Base-by-base conservation (phyloP, 352 stramenopile species). In the Pythium phragmiticola region DNA sequence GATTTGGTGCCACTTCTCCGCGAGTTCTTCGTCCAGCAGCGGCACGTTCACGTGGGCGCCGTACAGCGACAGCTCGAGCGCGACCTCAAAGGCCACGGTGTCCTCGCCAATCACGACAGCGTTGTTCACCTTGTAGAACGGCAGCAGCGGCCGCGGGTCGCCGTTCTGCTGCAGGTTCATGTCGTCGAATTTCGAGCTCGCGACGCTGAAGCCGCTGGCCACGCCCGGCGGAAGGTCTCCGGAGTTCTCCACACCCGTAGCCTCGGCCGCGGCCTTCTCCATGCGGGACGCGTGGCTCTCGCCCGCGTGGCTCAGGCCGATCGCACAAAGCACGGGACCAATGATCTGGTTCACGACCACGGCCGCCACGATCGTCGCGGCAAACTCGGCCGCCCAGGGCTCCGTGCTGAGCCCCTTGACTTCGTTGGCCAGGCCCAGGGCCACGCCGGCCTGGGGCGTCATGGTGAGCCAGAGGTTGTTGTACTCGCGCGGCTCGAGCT, bases 391-490 rank as follows among this genome's bases (percentile, higher is more conserved):
- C 0, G 78, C 82, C 82, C 82, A 90, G 0, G 72, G 56, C 7
- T 88, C 79, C 0, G 65, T 52, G 19, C 74, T 88, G 19, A 90
- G 49, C 4, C 60, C 63, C 50, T 80, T 76, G 4, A 90, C 70
- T 59, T 90, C 82, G 42, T 80, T 79, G 1, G 82, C 82, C 13
- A 90, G 62, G 4, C 82, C 82, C 0, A 90, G 61, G 6, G 82
- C 76, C 1, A 90, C 82, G n/a, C 82, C 82, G 42, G 82, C 82
- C 58, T 90, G 82, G 0, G 82, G 82, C 0, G 82, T 88, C 78
- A 90, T 85, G 13, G 79, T 89, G 26, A 90, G 70, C 82, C 82
- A 90, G 7, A 90, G 68, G 52, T 88, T 88, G 62, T 85, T 88
- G 72, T 90, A 90, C 63, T 89, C 75, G 47, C 66, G 69, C 11